A percentile compares a stretch with the other conserved stretches of the same genome.
Evolutionary conservation across 2,329 filamentous ascomycete species (phyloP).

Genomic region (Periconia macrospinosa): DNA sequence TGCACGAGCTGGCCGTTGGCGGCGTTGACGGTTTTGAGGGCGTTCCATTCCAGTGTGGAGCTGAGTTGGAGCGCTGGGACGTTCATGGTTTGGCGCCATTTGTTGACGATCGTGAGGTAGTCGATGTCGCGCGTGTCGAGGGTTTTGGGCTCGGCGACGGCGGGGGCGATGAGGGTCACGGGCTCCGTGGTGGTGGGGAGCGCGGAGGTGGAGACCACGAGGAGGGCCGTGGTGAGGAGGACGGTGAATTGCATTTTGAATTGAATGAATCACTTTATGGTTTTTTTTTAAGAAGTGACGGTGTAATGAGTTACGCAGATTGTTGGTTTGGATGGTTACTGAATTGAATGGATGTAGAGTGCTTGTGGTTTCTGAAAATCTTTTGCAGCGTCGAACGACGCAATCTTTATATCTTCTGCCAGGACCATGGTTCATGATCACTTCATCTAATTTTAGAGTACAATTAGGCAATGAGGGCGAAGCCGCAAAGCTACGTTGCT

Average conservation of each 20-base stretch:
- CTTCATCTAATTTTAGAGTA: no score
- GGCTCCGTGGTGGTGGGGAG: not conserved
- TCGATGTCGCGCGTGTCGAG: slow-evolving; percentile 3
- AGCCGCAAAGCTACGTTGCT: no score
- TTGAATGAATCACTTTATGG: not conserved
- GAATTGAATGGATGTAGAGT: no score
- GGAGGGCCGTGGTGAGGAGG: not conserved
- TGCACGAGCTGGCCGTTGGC: slow-evolving; percentile 32
- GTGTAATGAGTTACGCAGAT: not conserved
- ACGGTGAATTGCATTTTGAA: not conserved
- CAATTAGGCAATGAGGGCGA: no score
- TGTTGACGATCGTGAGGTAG: slow-evolving; percentile 30
- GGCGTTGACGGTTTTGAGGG: slow-evolving; percentile 20
- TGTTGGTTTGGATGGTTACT: no score
- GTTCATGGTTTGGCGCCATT: slow-evolving; percentile 34
- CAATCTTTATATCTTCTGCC: no score
- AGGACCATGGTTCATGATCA: no score
- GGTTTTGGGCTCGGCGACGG: no score
- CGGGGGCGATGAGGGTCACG: no score
- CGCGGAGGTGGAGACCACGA: not conserved
- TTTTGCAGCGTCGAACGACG: no score
- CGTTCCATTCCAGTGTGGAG: slow-evolving; percentile 27
- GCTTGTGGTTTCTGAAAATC: no score
- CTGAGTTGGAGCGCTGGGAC: slow-evolving; percentile 18
- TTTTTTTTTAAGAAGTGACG: not conserved